Evolutionary conservation across 371 early-diverging fungal species (phyloP).

Genomic region (Amoeboaphelidium protococcarum): DNA sequence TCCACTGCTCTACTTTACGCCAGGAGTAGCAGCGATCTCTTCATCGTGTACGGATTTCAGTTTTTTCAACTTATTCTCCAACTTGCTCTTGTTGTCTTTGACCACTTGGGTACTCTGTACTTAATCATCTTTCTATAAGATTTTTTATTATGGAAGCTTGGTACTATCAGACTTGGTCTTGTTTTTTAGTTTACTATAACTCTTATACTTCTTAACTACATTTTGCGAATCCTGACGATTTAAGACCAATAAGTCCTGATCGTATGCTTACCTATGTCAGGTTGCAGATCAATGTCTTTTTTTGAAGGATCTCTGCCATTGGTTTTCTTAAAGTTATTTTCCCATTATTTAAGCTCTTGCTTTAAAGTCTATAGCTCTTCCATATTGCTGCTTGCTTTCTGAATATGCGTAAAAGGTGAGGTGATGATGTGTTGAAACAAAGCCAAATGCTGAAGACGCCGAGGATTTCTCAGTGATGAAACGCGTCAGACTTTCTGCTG

Average conservation of each 20-base stretch:
- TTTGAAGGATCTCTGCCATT: conserved; percentile 23
- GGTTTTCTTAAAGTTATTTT: conserved; percentile 11
- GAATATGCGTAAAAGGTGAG: not conserved
- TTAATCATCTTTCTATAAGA: too few species aligned
- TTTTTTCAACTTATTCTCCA: not conserved
- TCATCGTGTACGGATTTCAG: not conserved
- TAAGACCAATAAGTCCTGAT: not conserved
- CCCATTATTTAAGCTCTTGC: conserved; percentile 25
- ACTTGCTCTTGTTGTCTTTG: not conserved
- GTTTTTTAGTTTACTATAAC: not conserved
- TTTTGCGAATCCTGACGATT: not conserved
- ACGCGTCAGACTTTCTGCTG: not conserved
- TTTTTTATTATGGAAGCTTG: too few species aligned
- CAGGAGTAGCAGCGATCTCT: not conserved
- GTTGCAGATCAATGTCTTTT: conserved; percentile 16
- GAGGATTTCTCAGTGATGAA: not conserved
- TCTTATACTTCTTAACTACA: not conserved
- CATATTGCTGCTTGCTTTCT: too few species aligned
- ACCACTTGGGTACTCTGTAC: too few species aligned
- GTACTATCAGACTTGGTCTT: not conserved
- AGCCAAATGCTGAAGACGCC: not conserved
- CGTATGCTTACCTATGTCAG: conserved; percentile 15
- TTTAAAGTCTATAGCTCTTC: conserved; percentile 15
- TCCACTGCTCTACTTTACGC: not conserved
- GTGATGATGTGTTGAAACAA: not conserved